Base-by-base conservation (phyloP, 306 rosid genomes). In the Cicer bijugum region DNA sequence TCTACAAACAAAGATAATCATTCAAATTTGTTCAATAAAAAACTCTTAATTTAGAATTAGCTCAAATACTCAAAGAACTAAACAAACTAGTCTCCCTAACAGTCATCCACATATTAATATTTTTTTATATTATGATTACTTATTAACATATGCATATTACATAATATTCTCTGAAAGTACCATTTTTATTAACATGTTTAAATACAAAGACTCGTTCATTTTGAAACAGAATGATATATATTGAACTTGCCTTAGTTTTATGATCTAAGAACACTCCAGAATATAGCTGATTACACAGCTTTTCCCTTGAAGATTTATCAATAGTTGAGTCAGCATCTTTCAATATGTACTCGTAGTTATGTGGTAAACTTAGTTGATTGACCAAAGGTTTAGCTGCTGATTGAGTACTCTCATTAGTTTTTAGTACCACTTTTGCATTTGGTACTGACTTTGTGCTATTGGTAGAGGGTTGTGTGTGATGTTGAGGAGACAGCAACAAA, bases 161-260 rank as follows among this genome's bases (percentile, higher is more conserved):
- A 5, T 65, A 4, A 28, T 28, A 28, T 28, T 3, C 0, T 28
- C 35, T 28, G 35, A 4, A 28, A 28, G 35, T 28, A 28, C 35
- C 35, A 28, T 28, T 28, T 28, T 28, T 28, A 3, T 28, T 28
- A 28, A 28, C 5, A 28, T 28, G 2, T 28, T 28, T 28, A 28
- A 28, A 28, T 28, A 3, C 35, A 28, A 28, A 28, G 35, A 28
- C 35, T 28, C 35, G 0, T 9, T 64, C 69, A 1, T 28, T 28
- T 28, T 28, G 20, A 6, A 50, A 66, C 9, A 4, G 12, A 65
- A 17, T 12, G 52, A 62, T 0, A n/a, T 6, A 12, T 2, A 23
- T 38, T 47, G 48, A 62, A 51, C 61, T 75, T 84, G 42, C 88
- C 88, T 78, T 70, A 9, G 85, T 78, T 38, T 71, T 81, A 3